Evolutionary conservation across 306 rosid species (phyloP), one percentile per base, ranked within the genome.

Genomic region (Glycine soja): DNA sequence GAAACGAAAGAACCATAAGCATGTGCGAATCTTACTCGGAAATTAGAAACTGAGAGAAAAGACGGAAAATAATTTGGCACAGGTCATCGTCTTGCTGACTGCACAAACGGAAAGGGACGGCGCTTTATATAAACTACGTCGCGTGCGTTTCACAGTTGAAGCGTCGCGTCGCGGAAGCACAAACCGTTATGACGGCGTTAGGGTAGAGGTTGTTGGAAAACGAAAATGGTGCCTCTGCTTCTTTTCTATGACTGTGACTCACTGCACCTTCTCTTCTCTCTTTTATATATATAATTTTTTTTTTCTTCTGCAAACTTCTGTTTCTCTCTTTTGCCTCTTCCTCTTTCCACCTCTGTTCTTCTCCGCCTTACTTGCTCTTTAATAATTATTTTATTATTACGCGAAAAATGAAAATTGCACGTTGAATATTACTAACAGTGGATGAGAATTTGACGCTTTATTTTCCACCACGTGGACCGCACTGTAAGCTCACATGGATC

Each of bases 121-220:
- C 16, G 82, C 51, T 61, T 13, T 65, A 53, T 30, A 79, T 42
- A 62, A 24, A 0, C 36, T 4, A 75, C 88, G 88, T n/a, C 82
- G 88, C 67, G 30, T 24, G 2, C 30, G 30, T 24, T 24, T 24
- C 30, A 24, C 30, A 24, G 30, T 24, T 24, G 30, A 24, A 24
- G 30, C 30, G 61, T 54, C 19, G 88, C 82, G 72, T 24, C 7
- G 38, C 18, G 87, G 77, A 68, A 40, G 76, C 8, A 75, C 56
- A 77, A 77, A 71, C 34, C 86, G 85, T 78, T 86, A 82, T 80
- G 32, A 81, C 87, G 90, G 88, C 67, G 85, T 83, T 67, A 70
- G 63, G 70, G 50, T 4, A 72, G 61, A 54, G 57, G 58, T 19
- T 24, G 46, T 32, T 18, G 56, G 34, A 67, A 24, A 67, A 45